Evolutionary conservation across 2,329 filamentous ascomycete genomes (phyloP).

Genomic region (Hymenoscyphus fraxineus): DNA sequence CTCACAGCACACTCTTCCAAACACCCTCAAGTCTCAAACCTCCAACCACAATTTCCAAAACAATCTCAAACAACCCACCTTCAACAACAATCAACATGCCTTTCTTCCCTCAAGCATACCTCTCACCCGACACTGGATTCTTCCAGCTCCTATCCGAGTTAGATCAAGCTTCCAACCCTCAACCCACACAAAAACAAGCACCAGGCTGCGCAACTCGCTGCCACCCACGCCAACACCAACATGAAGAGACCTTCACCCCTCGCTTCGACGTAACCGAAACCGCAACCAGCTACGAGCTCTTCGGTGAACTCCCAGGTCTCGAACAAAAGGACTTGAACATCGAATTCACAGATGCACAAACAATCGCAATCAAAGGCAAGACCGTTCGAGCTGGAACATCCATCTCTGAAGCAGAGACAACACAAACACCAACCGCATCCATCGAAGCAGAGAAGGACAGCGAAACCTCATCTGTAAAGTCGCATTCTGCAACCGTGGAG

Average conservation of each 20-base stretch:
- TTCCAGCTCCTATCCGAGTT: constrained; percentile 62
- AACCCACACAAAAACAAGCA: constrained; percentile 10
- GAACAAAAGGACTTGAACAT: constrained; percentile 68
- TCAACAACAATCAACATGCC: constrained; percentile 23
- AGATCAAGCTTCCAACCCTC: constrained; percentile 36
- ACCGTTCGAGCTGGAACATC: constrained; percentile 51
- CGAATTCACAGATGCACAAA: constrained; percentile 74
- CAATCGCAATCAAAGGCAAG: constrained; percentile 62
- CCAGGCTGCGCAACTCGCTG: constrained; percentile 17
- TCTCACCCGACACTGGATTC: constrained; percentile 36
- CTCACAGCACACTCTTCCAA: not conserved
- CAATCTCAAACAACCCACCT: not conserved
- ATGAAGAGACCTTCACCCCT: constrained; percentile 54
- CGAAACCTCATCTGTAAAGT: constrained; percentile 32
- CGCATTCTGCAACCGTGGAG: constrained; percentile 25
- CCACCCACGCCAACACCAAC: constrained; percentile 19
- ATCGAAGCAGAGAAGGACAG: constrained; percentile 35
- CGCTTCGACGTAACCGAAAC: constrained; percentile 75
- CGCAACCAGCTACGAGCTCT: constrained; percentile 65
- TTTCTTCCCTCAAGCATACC: constrained; percentile 29
- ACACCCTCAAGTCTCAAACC: constrained; percentile 9
- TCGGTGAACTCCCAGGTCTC: constrained; percentile 74
- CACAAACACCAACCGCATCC: constrained; percentile 41
- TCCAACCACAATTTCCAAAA: constrained; percentile 6
- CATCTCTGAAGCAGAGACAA: constrained; percentile 48